Evolutionary conservation across 176 grass and related monocot species (phyloP).

Genomic region (Phoenix dactylifera): DNA sequence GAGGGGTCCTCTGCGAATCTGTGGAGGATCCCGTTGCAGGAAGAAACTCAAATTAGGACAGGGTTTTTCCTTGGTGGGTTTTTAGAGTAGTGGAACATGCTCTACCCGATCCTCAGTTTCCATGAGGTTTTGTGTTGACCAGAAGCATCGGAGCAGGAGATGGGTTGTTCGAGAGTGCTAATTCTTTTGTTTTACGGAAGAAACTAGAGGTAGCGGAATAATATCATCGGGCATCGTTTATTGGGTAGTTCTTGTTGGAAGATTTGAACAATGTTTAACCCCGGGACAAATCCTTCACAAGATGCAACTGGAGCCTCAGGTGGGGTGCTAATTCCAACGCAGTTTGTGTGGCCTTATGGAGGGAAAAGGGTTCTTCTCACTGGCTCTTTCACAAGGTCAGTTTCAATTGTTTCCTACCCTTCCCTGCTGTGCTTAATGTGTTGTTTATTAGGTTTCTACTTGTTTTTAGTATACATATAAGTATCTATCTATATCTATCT

Average conservation of each 20-base stretch:
- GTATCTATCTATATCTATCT: too few species aligned
- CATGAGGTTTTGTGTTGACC: neutral
- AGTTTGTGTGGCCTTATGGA: slow-evolving; percentile 25
- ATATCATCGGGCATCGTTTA: too few species aligned
- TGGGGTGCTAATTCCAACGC: neutral
- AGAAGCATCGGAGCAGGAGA: neutral
- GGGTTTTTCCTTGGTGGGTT: neutral
- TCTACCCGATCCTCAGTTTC: too few species aligned
- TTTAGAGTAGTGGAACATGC: neutral
- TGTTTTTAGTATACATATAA: too few species aligned
- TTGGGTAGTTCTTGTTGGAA: neutral
- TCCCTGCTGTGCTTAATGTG: too few species aligned
- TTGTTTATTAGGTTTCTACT: too few species aligned
- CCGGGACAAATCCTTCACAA: slow-evolving; percentile 4
- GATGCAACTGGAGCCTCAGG: slow-evolving; percentile 4
- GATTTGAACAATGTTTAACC: neutral
- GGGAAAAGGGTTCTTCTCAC: slow-evolving; percentile 22
- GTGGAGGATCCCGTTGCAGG: slow-evolving; percentile 13
- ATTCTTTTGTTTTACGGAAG: too few species aligned
- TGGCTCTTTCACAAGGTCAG: slow-evolving; percentile 23
- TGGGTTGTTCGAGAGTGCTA: neutral
- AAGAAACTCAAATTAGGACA: neutral
- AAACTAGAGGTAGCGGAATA: too few species aligned
- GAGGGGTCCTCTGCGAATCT: slow-evolving; percentile 4
- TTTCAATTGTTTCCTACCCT: neutral